phyloP scores from a whole-genome alignment of 2,329 filamentous ascomycete species.

The Pseudocercospora ulei region DNA sequence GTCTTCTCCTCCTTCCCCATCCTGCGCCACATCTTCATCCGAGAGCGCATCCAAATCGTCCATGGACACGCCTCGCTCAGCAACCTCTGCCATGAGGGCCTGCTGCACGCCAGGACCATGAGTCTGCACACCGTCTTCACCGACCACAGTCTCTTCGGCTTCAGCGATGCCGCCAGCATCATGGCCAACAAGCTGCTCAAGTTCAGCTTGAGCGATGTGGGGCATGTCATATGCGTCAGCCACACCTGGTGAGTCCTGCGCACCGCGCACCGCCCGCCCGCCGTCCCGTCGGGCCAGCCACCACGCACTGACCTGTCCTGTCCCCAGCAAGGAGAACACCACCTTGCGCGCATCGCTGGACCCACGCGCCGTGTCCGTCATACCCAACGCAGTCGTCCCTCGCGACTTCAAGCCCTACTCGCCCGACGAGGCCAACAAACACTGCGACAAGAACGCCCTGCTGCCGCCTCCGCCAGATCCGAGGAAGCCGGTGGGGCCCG shows the following conservation, averaged over 20 bases:
- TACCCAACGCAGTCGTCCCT: slow-evolving; percentile 93
- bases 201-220: slow-evolving; percentile 89
- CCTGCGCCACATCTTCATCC: slow-evolving; percentile 91
- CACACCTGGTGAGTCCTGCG: slow-evolving; percentile 86
- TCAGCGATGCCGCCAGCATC: slow-evolving; percentile 91
- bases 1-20: slow-evolving; percentile 98
- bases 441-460: slow-evolving; percentile 30
- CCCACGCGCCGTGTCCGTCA: slow-evolving; percentile 93
- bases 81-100: slow-evolving; percentile 86
- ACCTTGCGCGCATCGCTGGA: slow-evolving; percentile 89
- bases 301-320: slow-evolving; percentile 22
- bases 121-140: slow-evolving; percentile 91
- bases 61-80: slow-evolving; percentile 94
- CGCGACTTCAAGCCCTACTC: slow-evolving; percentile 79
- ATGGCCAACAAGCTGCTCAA: slow-evolving; percentile 95
- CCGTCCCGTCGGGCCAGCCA: too few species aligned
- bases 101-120: slow-evolving; percentile 92
- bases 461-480: slow-evolving; percentile 44
- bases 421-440: slow-evolving; percentile 18
- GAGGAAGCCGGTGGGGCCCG: slow-evolving; percentile 61
- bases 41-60: slow-evolving; percentile 91
- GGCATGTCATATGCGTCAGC: slow-evolving; percentile 96
- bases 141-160: slow-evolving; percentile 93
- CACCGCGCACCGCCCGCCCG: too few species aligned
- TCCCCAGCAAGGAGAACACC: slow-evolving; percentile 82